Evolutionary conservation across 208 protist species (phyloP), one percentile per base, ranked within the genome.

Genomic region (Acanthamoeba royreba): DNA sequence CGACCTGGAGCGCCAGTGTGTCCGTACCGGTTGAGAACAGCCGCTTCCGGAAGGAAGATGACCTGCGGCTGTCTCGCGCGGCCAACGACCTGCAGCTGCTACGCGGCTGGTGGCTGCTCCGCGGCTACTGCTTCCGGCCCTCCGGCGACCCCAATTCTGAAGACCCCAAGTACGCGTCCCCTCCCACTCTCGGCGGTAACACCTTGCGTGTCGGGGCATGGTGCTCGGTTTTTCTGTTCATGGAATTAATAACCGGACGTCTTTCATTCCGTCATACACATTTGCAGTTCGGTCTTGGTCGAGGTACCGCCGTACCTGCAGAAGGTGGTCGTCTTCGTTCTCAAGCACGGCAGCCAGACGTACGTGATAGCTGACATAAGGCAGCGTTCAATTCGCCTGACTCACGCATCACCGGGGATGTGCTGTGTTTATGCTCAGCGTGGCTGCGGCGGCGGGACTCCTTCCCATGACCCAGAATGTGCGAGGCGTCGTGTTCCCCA

Each of bases 381-480:
- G 1, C 52, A 0, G 2, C 25, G 52, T 25, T 3, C 19, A 58
- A 3, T 25, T 13, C 15, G 53, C 2, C 4, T 4, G 13, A n/a
- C 13, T 7, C 2, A 33, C 25, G 15, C 53, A 63, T 63, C 53
- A 63, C 15, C 25, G 19, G 9, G 13, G 49, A 55, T 55, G n/a
- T n/a, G n/a, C 49, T 55, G 49, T 55, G 49, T 55, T 9, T 19
- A 19, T 55, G 1, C n/a, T 3, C 43, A 83, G 72, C 11, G 72
- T 83, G 38, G 38, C 72, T 25, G 83, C 83, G 31, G 47, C 38
- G 1, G 83, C 83, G 22, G 49, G 52, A 17, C 15, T 90, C n/a
- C 33, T 90, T 8, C 83, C 83, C n/a, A 63, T 90, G 83, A 90
- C 52, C 40, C 83, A 90, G 83, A 90, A 90, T 42, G 83, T 90